These are phyloP conservation scores for Umbelopsis sp. DNA, from an alignment of 192 early-diverging fungal species.

Conservation along the genomic window DNA sequence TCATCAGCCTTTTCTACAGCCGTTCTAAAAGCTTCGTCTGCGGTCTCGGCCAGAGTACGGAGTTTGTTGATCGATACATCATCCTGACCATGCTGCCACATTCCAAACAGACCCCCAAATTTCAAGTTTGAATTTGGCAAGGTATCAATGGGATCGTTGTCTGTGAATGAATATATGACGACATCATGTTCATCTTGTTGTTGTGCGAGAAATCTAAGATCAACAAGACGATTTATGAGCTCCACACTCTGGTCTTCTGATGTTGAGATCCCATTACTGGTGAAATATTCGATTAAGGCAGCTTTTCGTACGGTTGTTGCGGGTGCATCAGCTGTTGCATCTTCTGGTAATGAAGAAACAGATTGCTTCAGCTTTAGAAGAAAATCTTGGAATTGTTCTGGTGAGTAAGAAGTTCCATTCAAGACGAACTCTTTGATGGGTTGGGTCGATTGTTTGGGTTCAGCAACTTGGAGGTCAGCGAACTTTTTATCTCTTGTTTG, in stretches of 20 bases:
- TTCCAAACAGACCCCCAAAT: constrained; percentile 28
- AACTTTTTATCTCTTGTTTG: neutral
- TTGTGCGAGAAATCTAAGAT: neutral
- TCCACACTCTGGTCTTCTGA: neutral
- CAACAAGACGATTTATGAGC: neutral
- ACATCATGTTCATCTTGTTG: neutral
- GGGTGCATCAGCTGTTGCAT: neutral
- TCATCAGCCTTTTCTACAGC: constrained; percentile 61
- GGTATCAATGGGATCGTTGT: neutral
- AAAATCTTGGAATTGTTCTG: neutral
- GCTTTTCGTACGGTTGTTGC: neutral
- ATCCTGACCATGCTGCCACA: constrained; percentile 20
- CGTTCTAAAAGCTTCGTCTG: constrained; percentile 64
- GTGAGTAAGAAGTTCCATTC: neutral
- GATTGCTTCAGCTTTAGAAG: neutral
- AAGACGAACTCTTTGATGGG: neutral
- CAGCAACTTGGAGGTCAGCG: neutral
- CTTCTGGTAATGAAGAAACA: neutral
- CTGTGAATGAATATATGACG: neutral
- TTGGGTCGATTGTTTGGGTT: neutral
- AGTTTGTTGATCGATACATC: constrained; percentile 39
- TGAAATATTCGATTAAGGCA: neutral
- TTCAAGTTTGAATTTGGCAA: constrained; percentile 25
- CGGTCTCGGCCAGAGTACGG: constrained; percentile 55
- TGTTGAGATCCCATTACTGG: neutral